Evolutionary conservation across 495 filamentous ascomycete species (phyloP).

Genomic region (Penicillium steckii): DNA sequence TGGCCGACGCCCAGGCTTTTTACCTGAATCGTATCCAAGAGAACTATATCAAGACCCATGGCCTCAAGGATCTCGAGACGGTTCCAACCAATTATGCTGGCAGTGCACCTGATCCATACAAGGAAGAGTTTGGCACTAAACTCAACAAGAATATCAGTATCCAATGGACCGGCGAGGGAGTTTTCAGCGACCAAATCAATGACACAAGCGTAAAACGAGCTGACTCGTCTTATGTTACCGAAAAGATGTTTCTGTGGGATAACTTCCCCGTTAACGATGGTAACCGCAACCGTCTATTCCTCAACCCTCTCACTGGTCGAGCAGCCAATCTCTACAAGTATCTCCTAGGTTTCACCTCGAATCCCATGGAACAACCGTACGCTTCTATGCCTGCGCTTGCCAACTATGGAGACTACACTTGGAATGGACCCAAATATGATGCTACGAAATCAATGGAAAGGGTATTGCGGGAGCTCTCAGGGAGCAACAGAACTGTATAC

Average conservation of each 20-base stretch:
- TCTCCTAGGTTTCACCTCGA: conserved; percentile 16
- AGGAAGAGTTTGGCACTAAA: conserved; percentile 15
- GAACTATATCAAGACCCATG: conserved; percentile 7
- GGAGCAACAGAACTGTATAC: conserved; percentile 3
- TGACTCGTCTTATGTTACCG: conserved; percentile 11
- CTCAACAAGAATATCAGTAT: conserved; percentile 17
- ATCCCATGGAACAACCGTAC: conserved; percentile 14
- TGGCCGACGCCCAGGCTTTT: conserved; percentile 14
- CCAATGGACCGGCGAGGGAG: conserved; percentile 18
- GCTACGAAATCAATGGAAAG: conserved; percentile 5
- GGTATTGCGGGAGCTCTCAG: conserved; percentile 10
- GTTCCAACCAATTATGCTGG: conserved; percentile 18
- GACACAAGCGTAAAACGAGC: conserved; percentile 11
- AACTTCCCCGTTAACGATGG: conserved; percentile 19
- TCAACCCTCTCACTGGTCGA: conserved; percentile 14
- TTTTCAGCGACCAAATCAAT: conserved; percentile 18
- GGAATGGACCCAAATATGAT: conserved; percentile 12
- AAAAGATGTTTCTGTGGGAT: conserved; percentile 15
- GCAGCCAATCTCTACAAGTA: conserved; percentile 9
- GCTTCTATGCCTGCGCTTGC: conserved; percentile 14
- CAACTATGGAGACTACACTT: conserved; percentile 16
- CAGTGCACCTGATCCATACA: conserved; percentile 12
- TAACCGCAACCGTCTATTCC: conserved; percentile 13
- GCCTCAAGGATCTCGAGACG: conserved; percentile 13
- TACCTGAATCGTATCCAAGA: conserved; percentile 16